These are phyloP conservation scores for Azolla pinnata DNA, from an alignment of 75 land plant genomes.

Conservation along the genomic window DNA sequence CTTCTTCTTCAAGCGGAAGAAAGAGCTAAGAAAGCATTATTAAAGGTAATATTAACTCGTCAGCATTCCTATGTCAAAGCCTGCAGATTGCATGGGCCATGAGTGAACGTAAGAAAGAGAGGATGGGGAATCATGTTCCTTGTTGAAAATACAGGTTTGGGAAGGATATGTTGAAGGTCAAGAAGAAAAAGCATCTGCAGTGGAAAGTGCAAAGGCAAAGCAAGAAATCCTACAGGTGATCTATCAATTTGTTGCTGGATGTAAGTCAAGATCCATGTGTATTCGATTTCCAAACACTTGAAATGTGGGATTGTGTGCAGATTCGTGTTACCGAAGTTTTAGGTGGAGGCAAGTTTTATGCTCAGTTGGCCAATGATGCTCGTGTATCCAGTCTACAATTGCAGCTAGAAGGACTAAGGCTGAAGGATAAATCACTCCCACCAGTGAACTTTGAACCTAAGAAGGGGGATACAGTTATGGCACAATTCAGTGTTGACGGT, in stretches of 20 bases:
- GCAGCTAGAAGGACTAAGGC: constrained; percentile 54
- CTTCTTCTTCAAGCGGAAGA: constrained; percentile 77
- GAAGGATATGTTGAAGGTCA: constrained; percentile 84
- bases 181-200: constrained; percentile 50
- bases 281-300: neutral
- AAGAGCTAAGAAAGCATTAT: constrained; percentile 58
- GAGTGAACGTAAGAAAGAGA: no score
- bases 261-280: constrained; percentile 3
- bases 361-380: constrained; percentile 61
- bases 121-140: no score
- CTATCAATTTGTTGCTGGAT: neutral
- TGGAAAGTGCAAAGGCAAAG: constrained; percentile 29
- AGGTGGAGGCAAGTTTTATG: constrained; percentile 88
- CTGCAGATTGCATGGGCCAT: constrained; percentile 6
- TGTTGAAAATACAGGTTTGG: no score
- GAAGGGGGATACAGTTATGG: constrained; percentile 87
- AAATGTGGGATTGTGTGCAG: constrained; percentile 25
- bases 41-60: constrained; percentile 65
- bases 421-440: constrained; percentile 61
- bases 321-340: constrained; percentile 79
- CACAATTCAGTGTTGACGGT: constrained; percentile 68
- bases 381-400: constrained; percentile 60
- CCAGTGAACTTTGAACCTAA: constrained; percentile 64
- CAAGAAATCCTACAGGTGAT: constrained; percentile 70
- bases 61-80: no score